phyloP scores from a whole-genome alignment of 139 green algal genomes.

The Chlamydomonas asymmetrica region DNA sequence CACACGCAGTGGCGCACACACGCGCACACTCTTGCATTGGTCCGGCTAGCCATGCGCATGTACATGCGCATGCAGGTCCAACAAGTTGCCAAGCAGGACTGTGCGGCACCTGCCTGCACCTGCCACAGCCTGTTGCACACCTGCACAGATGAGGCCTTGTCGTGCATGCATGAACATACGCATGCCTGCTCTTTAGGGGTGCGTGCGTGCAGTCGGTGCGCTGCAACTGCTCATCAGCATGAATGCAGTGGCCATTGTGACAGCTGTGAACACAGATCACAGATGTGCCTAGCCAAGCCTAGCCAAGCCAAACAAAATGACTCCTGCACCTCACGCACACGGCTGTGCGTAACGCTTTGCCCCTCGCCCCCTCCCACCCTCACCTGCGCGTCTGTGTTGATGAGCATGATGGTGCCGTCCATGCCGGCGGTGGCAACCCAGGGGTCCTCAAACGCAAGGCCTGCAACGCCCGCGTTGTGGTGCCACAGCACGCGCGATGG shows the following conservation, averaged over 20 bases:
- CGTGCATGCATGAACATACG: no score
- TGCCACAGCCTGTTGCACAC: conserved; percentile 9
- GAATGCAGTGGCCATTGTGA: not conserved
- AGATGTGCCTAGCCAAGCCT: not conserved
- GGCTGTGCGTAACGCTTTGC: no score
- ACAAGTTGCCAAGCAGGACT: not conserved
- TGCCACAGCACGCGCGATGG: conserved; percentile 40
- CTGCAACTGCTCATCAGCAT: not conserved
- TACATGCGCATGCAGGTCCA: no score
- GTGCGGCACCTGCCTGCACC: not conserved
- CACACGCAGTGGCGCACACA: no score
- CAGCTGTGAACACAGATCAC: not conserved
- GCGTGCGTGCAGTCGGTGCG: no score
- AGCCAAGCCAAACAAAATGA: no score
- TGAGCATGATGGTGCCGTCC: conserved; percentile 14
- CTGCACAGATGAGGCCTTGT: not conserved
- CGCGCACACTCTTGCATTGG: no score
- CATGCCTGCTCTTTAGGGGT: no score
- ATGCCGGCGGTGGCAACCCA: conserved; percentile 53
- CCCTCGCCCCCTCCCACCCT: not conserved
- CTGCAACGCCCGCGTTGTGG: conserved; percentile 31
- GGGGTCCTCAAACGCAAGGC: conserved; percentile 64
- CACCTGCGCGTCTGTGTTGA: conserved; percentile 15
- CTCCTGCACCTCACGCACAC: not conserved
- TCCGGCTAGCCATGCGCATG: no score